Percentiles rank a stretch among this genome's conserved stretches.
Evolutionary conservation across 2,329 filamentous ascomycete genomes (phyloP).

Genomic region (Arthrinium phaeospermum): DNA sequence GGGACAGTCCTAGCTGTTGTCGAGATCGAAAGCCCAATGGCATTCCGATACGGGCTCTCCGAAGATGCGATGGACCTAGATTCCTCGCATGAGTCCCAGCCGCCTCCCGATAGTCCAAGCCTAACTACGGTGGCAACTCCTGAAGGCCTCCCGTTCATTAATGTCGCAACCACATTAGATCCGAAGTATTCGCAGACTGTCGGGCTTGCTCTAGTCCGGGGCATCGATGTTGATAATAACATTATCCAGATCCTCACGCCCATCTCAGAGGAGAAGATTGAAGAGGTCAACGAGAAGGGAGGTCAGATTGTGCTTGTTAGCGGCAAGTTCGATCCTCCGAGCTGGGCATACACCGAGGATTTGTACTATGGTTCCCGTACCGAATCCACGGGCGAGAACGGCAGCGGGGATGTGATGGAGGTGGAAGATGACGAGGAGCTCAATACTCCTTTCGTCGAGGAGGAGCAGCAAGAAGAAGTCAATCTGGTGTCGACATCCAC

Average conservation of each 20-base stretch:
- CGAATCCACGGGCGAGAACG: slow-evolving; percentile 29
- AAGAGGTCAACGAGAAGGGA: slow-evolving; percentile 46
- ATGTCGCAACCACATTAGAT: slow-evolving; percentile 62
- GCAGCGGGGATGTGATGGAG: slow-evolving; percentile 35
- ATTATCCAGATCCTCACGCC: slow-evolving; percentile 72
- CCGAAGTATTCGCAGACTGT: slow-evolving; percentile 64
- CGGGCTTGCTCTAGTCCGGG: slow-evolving; percentile 72
- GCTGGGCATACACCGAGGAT: slow-evolving; percentile 73
- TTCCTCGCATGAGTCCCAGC: slow-evolving; percentile 31
- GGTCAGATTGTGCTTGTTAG: slow-evolving; percentile 66
- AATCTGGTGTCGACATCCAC: slow-evolving; percentile 39
- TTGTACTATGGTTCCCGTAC: slow-evolving; percentile 45
- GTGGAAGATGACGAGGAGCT: slow-evolving; percentile 41
- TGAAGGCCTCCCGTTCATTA: slow-evolving; percentile 67
- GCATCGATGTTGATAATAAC: slow-evolving; percentile 62
- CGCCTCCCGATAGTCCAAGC: slow-evolving; percentile 25
- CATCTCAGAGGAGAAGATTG: slow-evolving; percentile 47
- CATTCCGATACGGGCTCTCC: slow-evolving; percentile 49
- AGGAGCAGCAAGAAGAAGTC: not conserved
- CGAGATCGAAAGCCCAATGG: slow-evolving; percentile 58
- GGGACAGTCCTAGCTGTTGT: slow-evolving; percentile 74
- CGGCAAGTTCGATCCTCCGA: slow-evolving; percentile 71
- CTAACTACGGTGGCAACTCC: slow-evolving; percentile 43
- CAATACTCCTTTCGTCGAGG: slow-evolving; percentile 30
- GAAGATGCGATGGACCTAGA: slow-evolving; percentile 20